These are phyloP conservation scores for Quercus aquifolioides DNA, from an alignment of 306 rosid species.

Conservation along the genomic window DNA sequence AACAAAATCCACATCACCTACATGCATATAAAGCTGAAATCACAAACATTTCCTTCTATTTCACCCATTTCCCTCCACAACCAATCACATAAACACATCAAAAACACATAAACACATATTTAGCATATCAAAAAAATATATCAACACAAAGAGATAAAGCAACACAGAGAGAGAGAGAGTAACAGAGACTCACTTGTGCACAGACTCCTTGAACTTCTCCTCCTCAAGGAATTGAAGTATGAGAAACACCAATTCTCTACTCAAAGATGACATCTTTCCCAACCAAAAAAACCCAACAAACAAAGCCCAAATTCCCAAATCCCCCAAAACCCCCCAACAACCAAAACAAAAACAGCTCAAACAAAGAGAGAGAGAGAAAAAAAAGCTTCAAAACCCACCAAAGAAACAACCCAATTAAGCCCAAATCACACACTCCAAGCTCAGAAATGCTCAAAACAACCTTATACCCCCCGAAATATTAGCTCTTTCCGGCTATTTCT, in stretches of 20 bases:
- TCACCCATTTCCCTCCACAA: not conserved
- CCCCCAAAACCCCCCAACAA: constrained; percentile 3
- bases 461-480: constrained; percentile 25
- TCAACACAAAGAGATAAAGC: not conserved
- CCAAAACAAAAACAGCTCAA: not conserved
- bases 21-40: not conserved
- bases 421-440: constrained; percentile 5
- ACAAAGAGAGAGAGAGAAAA: not conserved
- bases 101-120: not conserved
- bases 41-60: not conserved
- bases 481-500: constrained; percentile 13
- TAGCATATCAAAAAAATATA: too few species aligned
- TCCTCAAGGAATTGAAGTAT: constrained; percentile 86
- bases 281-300: constrained; percentile 2
- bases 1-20: not conserved
- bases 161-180: not conserved
- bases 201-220: constrained; percentile 72
- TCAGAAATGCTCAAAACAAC: constrained; percentile 16
- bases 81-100: not conserved
- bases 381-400: constrained; percentile 22
- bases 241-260: constrained; percentile 87
- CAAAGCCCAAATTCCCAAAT: not conserved
- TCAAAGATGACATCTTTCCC: constrained; percentile 61
- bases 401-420: constrained; percentile 12
- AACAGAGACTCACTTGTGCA: constrained; percentile 53